phyloP scores from a whole-genome alignment of 805 yeast genomes.

The Lipomyces yamanashiensis region DNA sequence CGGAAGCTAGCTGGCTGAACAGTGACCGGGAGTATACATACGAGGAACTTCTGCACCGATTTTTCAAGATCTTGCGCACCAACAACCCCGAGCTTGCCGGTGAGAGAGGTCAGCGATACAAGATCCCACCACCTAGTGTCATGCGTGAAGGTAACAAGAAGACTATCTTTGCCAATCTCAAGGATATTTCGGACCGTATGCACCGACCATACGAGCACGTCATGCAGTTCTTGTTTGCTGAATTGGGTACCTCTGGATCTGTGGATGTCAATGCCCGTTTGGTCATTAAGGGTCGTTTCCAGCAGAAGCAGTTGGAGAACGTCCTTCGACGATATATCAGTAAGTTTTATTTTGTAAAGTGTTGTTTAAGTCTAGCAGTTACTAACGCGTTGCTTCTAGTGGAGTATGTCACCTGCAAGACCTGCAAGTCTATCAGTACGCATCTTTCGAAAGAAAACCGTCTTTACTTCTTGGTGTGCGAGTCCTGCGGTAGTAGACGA shows the following conservation, averaged over 20 bases:
- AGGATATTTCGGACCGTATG: conserved; percentile 89
- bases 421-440: conserved; percentile 97
- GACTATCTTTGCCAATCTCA: conserved; percentile 94
- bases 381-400: conserved; percentile 40
- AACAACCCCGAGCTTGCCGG: conserved; percentile 99
- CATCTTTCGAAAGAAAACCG: conserved; percentile 96
- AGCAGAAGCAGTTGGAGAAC: conserved; percentile 95
- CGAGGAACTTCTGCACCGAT: conserved; percentile 76
- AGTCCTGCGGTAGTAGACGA: conserved; percentile 96
- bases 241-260: conserved; percentile 99
- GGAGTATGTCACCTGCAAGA: conserved; percentile 98
- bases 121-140: conserved; percentile 97
- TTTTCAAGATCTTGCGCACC: conserved; percentile 81
- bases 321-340: conserved; percentile 91
- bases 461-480: conserved; percentile 95
- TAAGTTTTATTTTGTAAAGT: background rate
- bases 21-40: conserved; percentile 69
- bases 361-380: background rate
- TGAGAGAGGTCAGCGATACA: conserved; percentile 87
- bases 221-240: conserved; percentile 95
- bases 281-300: conserved; percentile 97
- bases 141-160: conserved; percentile 97
- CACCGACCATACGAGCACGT: conserved; percentile 97
- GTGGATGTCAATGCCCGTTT: conserved; percentile 97
- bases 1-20: conserved; percentile 37